Base-by-base conservation (phyloP, 495 filamentous ascomycete species). In the Trypethelium eluteriae region DNA sequence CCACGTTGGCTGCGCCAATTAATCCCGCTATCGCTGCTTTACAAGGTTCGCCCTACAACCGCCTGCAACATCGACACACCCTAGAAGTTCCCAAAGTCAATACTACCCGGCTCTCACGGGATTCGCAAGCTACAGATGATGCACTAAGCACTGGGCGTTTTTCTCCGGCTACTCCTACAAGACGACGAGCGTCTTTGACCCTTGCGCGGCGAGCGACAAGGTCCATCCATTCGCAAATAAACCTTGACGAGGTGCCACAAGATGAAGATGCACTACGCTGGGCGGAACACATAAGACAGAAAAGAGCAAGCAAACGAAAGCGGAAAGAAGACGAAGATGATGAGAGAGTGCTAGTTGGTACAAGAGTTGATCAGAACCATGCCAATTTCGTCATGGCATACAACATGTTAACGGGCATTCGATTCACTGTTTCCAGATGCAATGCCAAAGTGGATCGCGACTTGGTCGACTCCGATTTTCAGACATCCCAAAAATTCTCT, bases 361-460 rank as follows among this genome's bases (percentile, higher is more conserved):
- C 92, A 34, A 97, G 96, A 77, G 94, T 99, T 44, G 94, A 98
- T 75, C 92, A 96, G 78, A 89, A 90, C 71, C 94, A 99, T 75
- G 91, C 90, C 62, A 99, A 99, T 77, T 99, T 91, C 87, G 91
- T 96, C 25, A 97, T 91, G 6, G 93, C 95, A 41, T 99, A 99
- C 78, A 98, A 99, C 77, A 99, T 99, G 94, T 84, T 99, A 78
- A 98, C 94, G 2, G 94, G 94, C 64, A 99, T 99, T 71, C 91
- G 94, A 53, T 97, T 99, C 70, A 89, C 90, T 35, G 95, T 99
- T 4, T 97, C 93, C 66, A 84, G 94, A 66, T 96, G 94, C 66
- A 97, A 99, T 74, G 94, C 95, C 25, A 99, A 99, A 79, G 84
- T 96, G 77, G 91, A 97, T 78, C 86, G 92, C 66, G 83, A 90